Percentiles rank a stretch among this genome's conserved stretches.
Conservation (phyloP, 768 basidiomycete genomes). For the Leccinellum rugosiceps region DNA sequence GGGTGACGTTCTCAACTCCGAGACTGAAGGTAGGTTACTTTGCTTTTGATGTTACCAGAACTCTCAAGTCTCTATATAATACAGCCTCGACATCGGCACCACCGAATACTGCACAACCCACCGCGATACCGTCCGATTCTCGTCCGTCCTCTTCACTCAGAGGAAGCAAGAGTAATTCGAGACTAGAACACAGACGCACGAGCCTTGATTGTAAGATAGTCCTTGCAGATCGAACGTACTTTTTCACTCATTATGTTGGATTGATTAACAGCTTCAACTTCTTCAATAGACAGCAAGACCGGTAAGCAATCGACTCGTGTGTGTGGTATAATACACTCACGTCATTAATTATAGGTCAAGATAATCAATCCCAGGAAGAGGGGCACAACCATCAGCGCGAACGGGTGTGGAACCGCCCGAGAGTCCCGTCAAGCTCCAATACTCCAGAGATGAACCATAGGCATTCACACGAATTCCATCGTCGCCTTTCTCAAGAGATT, state of each 20-base stretch:
- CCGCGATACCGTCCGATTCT: slow-evolving; percentile 3
- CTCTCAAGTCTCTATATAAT: background rate
- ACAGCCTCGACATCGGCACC: slow-evolving; percentile 14
- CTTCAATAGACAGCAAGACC: slow-evolving; percentile 11
- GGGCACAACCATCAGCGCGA: slow-evolving; percentile 42
- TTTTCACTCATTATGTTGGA: background rate
- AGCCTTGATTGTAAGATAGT: slow-evolving; percentile 18
- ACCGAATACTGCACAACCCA: slow-evolving; percentile 4
- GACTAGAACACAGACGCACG: slow-evolving; percentile 4
- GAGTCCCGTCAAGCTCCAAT: slow-evolving; percentile 21
- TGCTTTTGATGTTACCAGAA: background rate
- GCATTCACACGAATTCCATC: slow-evolving; percentile 26
- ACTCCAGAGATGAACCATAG: slow-evolving; percentile 26
- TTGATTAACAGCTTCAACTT: slow-evolving; percentile 27
- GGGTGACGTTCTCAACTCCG: slow-evolving; percentile 52
- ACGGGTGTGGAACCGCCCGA: slow-evolving; percentile 45
- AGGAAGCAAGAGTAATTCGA: background rate
- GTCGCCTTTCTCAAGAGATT: slow-evolving; percentile 28
- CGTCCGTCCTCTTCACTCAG: slow-evolving; percentile 16
- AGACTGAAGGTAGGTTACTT: slow-evolving; percentile 33
- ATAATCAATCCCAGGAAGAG: slow-evolving; percentile 29
- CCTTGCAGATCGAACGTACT: background rate
- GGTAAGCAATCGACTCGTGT: slow-evolving; percentile 22
- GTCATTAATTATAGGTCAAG: slow-evolving; percentile 20
- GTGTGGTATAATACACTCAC: slow-evolving; percentile 2